Evolutionary conservation across 306 rosid genomes (phyloP).

Genomic region (Vigna reflexopilosa): DNA sequence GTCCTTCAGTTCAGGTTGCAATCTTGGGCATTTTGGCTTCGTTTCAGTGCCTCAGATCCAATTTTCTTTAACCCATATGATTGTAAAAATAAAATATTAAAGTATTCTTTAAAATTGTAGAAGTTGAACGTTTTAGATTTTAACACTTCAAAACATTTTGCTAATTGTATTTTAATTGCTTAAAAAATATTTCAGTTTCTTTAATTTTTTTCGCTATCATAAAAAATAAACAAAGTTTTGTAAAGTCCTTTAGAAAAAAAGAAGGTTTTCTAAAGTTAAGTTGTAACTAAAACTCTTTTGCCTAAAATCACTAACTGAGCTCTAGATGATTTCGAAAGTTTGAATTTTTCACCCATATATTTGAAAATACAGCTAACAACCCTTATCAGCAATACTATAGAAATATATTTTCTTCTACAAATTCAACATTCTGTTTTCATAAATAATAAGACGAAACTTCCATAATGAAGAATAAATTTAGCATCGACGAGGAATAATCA

Average conservation of each 20-base stretch:
- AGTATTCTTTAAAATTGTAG: background rate
- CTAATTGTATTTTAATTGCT: background rate
- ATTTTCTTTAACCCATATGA: background rate
- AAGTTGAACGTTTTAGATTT: background rate
- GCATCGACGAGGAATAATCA: no score
- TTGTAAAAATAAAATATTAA: background rate
- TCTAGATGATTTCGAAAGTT: background rate
- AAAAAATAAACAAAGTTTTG: background rate
- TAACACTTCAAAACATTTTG: background rate
- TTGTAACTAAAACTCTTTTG: background rate
- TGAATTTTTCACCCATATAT: background rate
- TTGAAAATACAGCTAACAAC: background rate
- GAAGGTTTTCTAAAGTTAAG: background rate
- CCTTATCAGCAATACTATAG: background rate
- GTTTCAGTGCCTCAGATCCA: background rate
- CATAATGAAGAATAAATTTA: no score
- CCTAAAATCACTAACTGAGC: background rate
- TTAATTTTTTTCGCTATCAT: background rate
- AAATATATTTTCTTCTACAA: background rate
- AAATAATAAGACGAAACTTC: no score
- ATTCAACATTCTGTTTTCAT: no score
- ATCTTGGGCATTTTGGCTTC: background rate
- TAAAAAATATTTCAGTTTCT: background rate
- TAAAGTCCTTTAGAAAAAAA: no score
- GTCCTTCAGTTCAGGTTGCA: conserved; percentile 3